These are phyloP conservation scores for Starmerella sp. DNA, from an alignment of 805 yeast species.

Conservation along the genomic window DNA sequence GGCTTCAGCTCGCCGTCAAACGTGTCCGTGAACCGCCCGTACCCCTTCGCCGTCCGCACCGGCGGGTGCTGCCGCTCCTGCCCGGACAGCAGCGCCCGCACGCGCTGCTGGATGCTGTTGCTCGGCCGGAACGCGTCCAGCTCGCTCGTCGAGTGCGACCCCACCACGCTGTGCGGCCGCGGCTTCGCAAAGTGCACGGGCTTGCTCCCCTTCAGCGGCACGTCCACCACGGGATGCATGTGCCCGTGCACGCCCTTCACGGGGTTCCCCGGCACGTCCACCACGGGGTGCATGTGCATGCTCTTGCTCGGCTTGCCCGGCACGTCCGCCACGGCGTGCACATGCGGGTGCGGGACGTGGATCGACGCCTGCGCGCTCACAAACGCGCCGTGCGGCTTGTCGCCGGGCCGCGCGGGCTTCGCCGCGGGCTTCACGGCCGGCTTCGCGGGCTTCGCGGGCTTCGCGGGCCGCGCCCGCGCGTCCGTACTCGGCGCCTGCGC, in stretches of 20 bases:
- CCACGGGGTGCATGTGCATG: background rate
- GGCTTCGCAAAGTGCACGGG: slow-evolving; percentile 5
- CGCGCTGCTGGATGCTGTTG: slow-evolving; percentile 31
- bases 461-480: background rate
- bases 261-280: background rate
- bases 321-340: no score
- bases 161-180: slow-evolving; percentile 1
- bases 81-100: slow-evolving; percentile 25
- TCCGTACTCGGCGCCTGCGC: slow-evolving; percentile 1
- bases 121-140: slow-evolving; percentile 19
- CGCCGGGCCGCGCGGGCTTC: background rate
- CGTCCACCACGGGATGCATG: background rate
- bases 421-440: background rate
- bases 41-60: slow-evolving; percentile 62
- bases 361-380: no score
- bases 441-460: background rate
- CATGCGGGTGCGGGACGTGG: no score
- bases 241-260: background rate
- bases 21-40: slow-evolving; percentile 59
- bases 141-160: slow-evolving; percentile 2
- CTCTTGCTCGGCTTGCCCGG: no score
- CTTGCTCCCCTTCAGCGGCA: background rate
- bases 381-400: no score
- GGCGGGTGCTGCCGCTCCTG: slow-evolving; percentile 33
- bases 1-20: slow-evolving; percentile 1